Conservation (phyloP, 768 basidiomycete genomes). For the Naganishia kalamii region DNA sequence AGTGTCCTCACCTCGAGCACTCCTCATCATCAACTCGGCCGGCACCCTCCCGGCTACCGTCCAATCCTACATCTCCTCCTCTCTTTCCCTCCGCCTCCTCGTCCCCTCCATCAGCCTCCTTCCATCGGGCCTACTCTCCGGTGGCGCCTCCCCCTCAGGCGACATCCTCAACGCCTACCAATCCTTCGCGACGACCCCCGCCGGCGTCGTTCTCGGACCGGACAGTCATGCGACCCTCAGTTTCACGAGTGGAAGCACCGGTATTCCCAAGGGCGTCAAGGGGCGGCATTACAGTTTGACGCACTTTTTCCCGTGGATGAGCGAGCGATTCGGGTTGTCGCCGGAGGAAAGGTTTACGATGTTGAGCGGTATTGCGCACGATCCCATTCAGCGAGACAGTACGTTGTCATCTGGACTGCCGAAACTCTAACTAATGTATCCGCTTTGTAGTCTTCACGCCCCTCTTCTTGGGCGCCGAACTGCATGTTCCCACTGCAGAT, state of each 20-base stretch:
- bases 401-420: constrained; percentile 46
- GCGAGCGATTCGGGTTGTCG: constrained; percentile 68
- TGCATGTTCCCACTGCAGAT: constrained; percentile 92
- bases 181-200: constrained; percentile 62
- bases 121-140: constrained; percentile 60
- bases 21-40: constrained; percentile 84
- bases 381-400: constrained; percentile 99
- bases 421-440: constrained; percentile 10
- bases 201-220: constrained; percentile 79
- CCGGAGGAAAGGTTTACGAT: constrained; percentile 84
- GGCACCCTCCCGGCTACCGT: constrained; percentile 73
- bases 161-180: constrained; percentile 62
- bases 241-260: constrained; percentile 95
- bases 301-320: constrained; percentile 99
- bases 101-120: constrained; percentile 80
- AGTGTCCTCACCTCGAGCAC: constrained; percentile 84
- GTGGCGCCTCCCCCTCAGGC: constrained; percentile 46
- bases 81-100: constrained; percentile 79
- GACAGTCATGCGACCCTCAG: constrained; percentile 90
- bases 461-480: constrained; percentile 88
- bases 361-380: constrained; percentile 97
- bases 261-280: constrained; percentile 95
- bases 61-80: constrained; percentile 68
- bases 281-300: constrained; percentile 93
- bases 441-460: constrained; percentile 83